Conservation (phyloP, 805 yeast genomes). For the Pichia cephalocereana region DNA sequence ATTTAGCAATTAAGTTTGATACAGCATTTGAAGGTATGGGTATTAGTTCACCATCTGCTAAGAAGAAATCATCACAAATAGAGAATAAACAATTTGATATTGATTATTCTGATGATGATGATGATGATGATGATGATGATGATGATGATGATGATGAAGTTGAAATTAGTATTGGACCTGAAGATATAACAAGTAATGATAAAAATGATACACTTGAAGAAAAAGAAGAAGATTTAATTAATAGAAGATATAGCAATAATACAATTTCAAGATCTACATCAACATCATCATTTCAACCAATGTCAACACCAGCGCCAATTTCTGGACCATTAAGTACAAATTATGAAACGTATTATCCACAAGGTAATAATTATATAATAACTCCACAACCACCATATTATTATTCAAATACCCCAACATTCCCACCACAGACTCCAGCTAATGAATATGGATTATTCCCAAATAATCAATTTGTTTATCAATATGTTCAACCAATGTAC, state of each 20-base stretch:
- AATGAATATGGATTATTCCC: too few relatives aligned
- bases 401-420: too few relatives aligned
- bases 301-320: too few relatives aligned
- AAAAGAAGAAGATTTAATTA: background rate
- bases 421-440: too few relatives aligned
- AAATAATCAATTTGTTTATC: too few relatives aligned
- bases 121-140: background rate
- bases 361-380: too few relatives aligned
- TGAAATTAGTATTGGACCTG: background rate
- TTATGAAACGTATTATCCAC: too few relatives aligned
- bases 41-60: conserved; percentile 8
- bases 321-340: too few relatives aligned
- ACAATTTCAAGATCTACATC: background rate
- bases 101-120: background rate
- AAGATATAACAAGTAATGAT: background rate
- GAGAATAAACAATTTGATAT: background rate
- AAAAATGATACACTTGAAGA: background rate
- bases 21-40: conserved; percentile 11
- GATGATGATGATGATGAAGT: background rate
- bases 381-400: too few relatives aligned
- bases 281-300: background rate
- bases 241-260: too few relatives aligned
- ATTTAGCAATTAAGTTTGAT: conserved; percentile 4
- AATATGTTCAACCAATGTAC: too few relatives aligned
- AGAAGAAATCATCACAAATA: conserved; percentile 1